Percentiles rank a stretch among this genome's conserved stretches.
These are phyloP conservation scores for Apiospora malaysiana DNA, from an alignment of 2,329 filamentous ascomycete genomes.

Conservation along the genomic window DNA sequence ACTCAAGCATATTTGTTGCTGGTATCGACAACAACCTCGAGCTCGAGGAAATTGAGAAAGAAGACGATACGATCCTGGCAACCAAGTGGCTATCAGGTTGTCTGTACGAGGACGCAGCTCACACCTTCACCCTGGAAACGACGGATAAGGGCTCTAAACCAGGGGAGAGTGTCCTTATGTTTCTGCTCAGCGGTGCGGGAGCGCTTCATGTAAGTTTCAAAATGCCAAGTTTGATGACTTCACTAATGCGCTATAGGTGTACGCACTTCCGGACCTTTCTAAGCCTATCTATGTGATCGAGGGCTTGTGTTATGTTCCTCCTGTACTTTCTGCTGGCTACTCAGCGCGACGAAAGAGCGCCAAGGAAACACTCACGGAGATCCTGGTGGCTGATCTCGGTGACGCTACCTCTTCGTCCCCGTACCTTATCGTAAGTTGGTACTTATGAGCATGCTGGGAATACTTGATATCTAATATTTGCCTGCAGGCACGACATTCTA, in stretches of 20 bases:
- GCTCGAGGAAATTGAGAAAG: conserved; percentile 78
- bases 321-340: conserved; percentile 75
- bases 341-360: conserved; percentile 71
- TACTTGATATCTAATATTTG: conserved; percentile 27
- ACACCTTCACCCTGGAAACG: conserved; percentile 55
- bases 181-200: conserved; percentile 77
- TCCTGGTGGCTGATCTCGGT: conserved; percentile 84
- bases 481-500: conserved; percentile 72
- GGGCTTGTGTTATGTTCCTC: conserved; percentile 78
- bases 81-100: conserved; percentile 85
- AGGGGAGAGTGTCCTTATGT: conserved; percentile 68
- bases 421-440: conserved; percentile 75
- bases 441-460: background rate
- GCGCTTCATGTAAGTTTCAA: conserved; percentile 69
- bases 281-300: conserved; percentile 77
- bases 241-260: conserved; percentile 61
- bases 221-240: background rate
- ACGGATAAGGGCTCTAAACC: conserved; percentile 47
- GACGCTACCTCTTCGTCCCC: conserved; percentile 73
- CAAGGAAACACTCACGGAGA: conserved; percentile 77
- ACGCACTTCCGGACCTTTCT: conserved; percentile 74
- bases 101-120: conserved; percentile 73
- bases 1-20: conserved; percentile 79
- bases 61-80: conserved; percentile 59
- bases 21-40: conserved; percentile 83